Percentiles rank a stretch among this genome's conserved stretches.
Evolutionary conservation across 1,284 basidiomycete species (phyloP).

Genomic region (Peniophora sp.): DNA sequence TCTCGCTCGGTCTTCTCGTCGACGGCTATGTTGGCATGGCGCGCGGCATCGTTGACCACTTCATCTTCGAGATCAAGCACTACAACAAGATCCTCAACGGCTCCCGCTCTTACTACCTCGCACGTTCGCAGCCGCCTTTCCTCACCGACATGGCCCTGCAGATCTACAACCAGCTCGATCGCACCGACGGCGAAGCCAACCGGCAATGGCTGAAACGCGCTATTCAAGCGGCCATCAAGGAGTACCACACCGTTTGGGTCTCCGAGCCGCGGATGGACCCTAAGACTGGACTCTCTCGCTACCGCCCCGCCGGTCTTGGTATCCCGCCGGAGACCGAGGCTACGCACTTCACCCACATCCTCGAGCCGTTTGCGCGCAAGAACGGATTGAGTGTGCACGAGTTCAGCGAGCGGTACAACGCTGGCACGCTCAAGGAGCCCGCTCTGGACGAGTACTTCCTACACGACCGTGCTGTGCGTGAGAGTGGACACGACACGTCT

Average conservation of each 20-base stretch:
- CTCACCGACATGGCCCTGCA: constrained; percentile 97
- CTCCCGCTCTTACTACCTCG: constrained; percentile 85
- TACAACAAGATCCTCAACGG: constrained; percentile 87
- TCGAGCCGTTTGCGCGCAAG: constrained; percentile 91
- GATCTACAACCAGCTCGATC: constrained; percentile 93
- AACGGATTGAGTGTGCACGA: constrained; percentile 94
- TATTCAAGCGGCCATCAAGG: constrained; percentile 95
- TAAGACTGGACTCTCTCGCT: constrained; percentile 89
- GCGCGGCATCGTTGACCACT: constrained; percentile 96
- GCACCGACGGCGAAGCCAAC: constrained; percentile 76
- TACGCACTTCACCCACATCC: constrained; percentile 94
- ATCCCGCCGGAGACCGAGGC: constrained; percentile 99
- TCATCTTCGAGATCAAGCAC: constrained; percentile 97
- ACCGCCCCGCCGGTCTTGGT: constrained; percentile 89
- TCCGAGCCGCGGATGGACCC: constrained; percentile 88
- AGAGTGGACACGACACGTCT: constrained; percentile 95
- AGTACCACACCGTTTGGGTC: constrained; percentile 98
- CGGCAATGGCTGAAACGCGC: constrained; percentile 90
- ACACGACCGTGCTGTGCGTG: constrained; percentile 92
- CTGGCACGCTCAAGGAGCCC: constrained; percentile 78
- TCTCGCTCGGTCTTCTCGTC: constrained; percentile 87
- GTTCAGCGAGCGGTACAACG: constrained; percentile 95
- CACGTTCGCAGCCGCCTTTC: constrained; percentile 96
- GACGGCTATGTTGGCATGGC: constrained; percentile 93
- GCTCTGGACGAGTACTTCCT: constrained; percentile 94